Percentiles rank a stretch among this genome's conserved stretches.
Conservation (phyloP, 257 asterid genomes). For the Solanum etuberosum region DNA sequence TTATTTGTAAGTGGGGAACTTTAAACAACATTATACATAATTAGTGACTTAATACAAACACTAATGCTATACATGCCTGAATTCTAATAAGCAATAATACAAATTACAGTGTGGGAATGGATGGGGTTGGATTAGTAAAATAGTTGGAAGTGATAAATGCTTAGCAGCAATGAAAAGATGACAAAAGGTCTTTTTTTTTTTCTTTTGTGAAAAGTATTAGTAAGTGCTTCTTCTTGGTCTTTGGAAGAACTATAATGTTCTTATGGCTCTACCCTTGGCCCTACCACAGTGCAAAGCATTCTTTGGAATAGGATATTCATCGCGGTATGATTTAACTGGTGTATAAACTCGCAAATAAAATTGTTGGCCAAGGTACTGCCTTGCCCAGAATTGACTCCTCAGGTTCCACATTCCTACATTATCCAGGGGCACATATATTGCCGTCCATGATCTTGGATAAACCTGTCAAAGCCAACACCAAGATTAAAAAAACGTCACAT, state of each 20-base stretch:
- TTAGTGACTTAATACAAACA: background rate
- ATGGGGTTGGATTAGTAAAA: background rate
- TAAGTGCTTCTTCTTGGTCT: background rate
- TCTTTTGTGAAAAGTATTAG: background rate
- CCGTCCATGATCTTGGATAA: constrained; percentile 71
- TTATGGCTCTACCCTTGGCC: constrained; percentile 18
- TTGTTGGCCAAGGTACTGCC: constrained; percentile 71
- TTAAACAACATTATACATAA: background rate
- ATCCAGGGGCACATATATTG: constrained; percentile 52
- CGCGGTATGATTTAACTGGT: constrained; percentile 31
- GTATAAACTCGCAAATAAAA: constrained; percentile 52
- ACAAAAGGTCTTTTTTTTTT: background rate
- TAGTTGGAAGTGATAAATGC: background rate
- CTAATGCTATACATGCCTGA: background rate
- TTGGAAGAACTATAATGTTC: background rate
- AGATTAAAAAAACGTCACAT: background rate
- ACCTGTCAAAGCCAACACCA: constrained; percentile 24
- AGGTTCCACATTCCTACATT: constrained; percentile 85
- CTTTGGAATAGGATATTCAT: constrained; percentile 47
- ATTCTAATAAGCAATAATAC: background rate
- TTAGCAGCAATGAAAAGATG: background rate
- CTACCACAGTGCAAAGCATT: constrained; percentile 65
- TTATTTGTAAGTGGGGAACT: background rate
- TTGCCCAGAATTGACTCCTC: constrained; percentile 57
- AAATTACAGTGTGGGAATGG: background rate